Base-by-base conservation (phyloP, 768 basidiomycete species). In the Naganishia vaughanmartiniae region DNA sequence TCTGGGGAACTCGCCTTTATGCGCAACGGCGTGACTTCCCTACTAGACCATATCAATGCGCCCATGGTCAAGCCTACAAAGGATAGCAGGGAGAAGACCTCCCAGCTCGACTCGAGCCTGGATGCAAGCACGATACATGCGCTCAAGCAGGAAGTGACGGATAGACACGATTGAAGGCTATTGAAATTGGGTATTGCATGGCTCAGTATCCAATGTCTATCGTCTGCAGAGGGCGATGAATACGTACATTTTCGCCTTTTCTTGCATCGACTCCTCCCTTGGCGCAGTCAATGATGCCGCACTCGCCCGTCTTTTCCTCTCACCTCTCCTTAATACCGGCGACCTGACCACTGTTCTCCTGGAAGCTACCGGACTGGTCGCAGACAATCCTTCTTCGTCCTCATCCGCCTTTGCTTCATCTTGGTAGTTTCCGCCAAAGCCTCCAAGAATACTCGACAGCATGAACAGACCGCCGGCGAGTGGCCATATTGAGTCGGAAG, bases 401-500 rank as follows among this genome's bases (percentile, higher is more conserved):
- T 39, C 65, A 3, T 26, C 60, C 14, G 28, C 21, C 28, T 48
- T 39, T 28, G 30, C 19, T 9, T 70, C 69, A 33, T 24, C 56
- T 65, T 45, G 72, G 31, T 28, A 74, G 34, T 71, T 57, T 21
- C 58, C 31, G 48, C 70, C 66, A 36, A 53, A 73, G 33, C 66
- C 73, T 42, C 48, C 75, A 21, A 66, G 73, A 42, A 66, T 68
- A 57, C 31, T 74, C 7, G 19, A 77, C 24, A 57, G 70, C 66
- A 75, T 76, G 80, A 97, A 91, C 54, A 98, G 86, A 65, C 85
- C 84, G 4, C 91, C 90, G n/a, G 92, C 87, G 63, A 97, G 82
- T 7, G 95, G 93, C 93, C 93, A 97, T 73, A 98, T 94, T 33
- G 93, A 93, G 80, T 99, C 96, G 15, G 91, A 91, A 46, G 95